Evolutionary conservation across 176 grass and related monocot genomes (phyloP).

Genomic region (Urochloa ruziziensis): DNA sequence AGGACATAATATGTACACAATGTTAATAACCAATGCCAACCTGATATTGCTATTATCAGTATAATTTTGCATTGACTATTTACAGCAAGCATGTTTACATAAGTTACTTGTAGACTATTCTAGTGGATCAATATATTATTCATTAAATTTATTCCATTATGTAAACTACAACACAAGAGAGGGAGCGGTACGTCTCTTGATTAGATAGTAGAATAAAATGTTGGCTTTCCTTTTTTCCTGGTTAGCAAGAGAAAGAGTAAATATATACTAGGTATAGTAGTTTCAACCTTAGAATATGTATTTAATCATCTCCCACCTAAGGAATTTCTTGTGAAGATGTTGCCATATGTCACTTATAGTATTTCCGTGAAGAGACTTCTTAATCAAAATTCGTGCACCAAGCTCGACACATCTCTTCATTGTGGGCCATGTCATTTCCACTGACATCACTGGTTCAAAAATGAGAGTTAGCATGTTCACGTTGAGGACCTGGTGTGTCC

Average conservation of each 20-base stretch:
- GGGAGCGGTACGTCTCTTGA: not conserved
- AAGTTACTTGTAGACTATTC: too few relatives aligned
- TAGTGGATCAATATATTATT: not conserved
- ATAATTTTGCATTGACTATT: too few relatives aligned
- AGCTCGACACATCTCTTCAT: slow-evolving; percentile 14
- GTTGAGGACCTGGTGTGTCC: too few relatives aligned
- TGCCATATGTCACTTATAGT: slow-evolving; percentile 17
- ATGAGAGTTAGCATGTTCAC: not conserved
- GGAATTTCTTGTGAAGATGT: not conserved
- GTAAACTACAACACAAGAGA: not conserved
- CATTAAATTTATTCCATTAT: not conserved
- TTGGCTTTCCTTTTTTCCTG: too few relatives aligned
- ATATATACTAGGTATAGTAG: not conserved
- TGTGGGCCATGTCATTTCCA: not conserved
- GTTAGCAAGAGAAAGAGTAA: too few relatives aligned
- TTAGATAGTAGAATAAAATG: not conserved
- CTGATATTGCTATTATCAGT: too few relatives aligned
- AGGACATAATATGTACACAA: too few relatives aligned
- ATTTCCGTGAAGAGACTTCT: slow-evolving; percentile 16
- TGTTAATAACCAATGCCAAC: too few relatives aligned
- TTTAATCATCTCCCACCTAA: not conserved
- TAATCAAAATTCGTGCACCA: slow-evolving; percentile 29
- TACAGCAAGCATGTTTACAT: too few relatives aligned
- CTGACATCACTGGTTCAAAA: slow-evolving; percentile 21
- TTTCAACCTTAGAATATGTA: slow-evolving; percentile 1